Evolutionary conservation across 805 yeast species (phyloP).

Genomic region (Metschnikowia henanensis): DNA sequence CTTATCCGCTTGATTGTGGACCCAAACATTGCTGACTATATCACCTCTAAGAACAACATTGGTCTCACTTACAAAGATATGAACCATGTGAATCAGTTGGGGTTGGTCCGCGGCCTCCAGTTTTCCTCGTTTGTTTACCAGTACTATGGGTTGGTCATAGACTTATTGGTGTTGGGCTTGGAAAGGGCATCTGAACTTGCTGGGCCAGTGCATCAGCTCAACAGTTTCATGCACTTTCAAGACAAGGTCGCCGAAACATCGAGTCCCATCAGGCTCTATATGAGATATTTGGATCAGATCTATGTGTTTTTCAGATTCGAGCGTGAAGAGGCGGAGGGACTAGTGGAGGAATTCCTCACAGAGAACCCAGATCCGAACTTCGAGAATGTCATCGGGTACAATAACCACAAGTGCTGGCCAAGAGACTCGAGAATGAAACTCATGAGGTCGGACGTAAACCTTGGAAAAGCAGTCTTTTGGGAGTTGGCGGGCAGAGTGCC

Average conservation of each 20-base stretch:
- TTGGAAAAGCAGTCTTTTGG: slow-evolving; percentile 93
- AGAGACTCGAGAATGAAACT: slow-evolving; percentile 87
- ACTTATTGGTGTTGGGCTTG: slow-evolving; percentile 76
- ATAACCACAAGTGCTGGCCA: slow-evolving; percentile 94
- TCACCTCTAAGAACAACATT: slow-evolving; percentile 87
- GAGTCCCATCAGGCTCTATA: slow-evolving; percentile 78
- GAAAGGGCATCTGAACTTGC: slow-evolving; percentile 89
- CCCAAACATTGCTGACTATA: slow-evolving; percentile 90
- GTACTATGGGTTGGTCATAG: slow-evolving; percentile 84
- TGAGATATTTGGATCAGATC: slow-evolving; percentile 80
- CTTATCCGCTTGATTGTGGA: slow-evolving; percentile 80
- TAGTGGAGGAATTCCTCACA: slow-evolving; percentile 71
- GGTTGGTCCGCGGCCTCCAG: slow-evolving; percentile 84
- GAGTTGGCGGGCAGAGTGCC: slow-evolving; percentile 84
- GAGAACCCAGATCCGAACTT: slow-evolving; percentile 94
- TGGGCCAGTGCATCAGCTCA: slow-evolving; percentile 70
- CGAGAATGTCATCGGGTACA: slow-evolving; percentile 82
- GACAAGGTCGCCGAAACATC: slow-evolving; percentile 55
- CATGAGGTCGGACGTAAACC: slow-evolving; percentile 85
- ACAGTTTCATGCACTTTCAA: slow-evolving; percentile 74
- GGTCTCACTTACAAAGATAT: slow-evolving; percentile 85
- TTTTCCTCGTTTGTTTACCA: slow-evolving; percentile 89
- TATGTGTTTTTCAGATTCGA: slow-evolving; percentile 77
- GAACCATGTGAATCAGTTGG: slow-evolving; percentile 89
- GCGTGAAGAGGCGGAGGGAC: slow-evolving; percentile 69